Conservation (phyloP, 169 alveolate genomes). For the Plasmodium cynomolgi region DNA sequence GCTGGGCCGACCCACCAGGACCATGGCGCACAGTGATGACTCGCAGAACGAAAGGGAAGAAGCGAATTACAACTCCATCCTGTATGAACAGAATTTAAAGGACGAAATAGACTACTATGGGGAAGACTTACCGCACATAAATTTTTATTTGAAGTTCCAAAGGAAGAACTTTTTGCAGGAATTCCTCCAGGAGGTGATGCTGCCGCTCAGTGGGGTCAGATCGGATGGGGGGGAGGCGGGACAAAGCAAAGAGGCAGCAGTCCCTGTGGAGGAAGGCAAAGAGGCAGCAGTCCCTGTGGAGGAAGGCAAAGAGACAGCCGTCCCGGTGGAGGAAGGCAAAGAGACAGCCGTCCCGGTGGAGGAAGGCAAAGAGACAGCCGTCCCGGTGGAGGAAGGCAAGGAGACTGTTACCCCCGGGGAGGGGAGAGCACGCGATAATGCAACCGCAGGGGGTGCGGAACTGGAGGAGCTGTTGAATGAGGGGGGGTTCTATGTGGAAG, state of each 20-base stretch:
- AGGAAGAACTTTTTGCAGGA: slow-evolving; percentile 26
- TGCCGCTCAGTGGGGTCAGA: neutral
- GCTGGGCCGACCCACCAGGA: neutral
- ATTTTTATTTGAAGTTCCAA: slow-evolving; percentile 63
- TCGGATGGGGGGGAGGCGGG: slow-evolving; percentile 7
- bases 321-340: neutral
- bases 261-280: neutral
- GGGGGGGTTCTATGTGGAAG: neutral
- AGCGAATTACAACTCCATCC: slow-evolving; percentile 26
- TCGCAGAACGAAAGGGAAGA: slow-evolving; percentile 44
- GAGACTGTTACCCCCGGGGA: neutral
- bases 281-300: neutral
- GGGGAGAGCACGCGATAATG: neutral
- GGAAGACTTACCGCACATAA: slow-evolving; percentile 60
- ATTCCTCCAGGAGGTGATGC: slow-evolving; percentile 13
- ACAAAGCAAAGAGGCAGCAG: neutral
- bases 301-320: neutral
- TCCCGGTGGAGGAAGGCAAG: neutral
- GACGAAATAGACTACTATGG: slow-evolving; percentile 48
- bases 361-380: neutral
- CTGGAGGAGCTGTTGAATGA: neutral
- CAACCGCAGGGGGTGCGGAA: neutral
- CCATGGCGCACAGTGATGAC: slow-evolving; percentile 33
- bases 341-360: neutral
- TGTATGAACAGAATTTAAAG: slow-evolving; percentile 16